Evolutionary conservation across 177 flowering plant species (phyloP).

Genomic region (Tripterygium wilfordii): DNA sequence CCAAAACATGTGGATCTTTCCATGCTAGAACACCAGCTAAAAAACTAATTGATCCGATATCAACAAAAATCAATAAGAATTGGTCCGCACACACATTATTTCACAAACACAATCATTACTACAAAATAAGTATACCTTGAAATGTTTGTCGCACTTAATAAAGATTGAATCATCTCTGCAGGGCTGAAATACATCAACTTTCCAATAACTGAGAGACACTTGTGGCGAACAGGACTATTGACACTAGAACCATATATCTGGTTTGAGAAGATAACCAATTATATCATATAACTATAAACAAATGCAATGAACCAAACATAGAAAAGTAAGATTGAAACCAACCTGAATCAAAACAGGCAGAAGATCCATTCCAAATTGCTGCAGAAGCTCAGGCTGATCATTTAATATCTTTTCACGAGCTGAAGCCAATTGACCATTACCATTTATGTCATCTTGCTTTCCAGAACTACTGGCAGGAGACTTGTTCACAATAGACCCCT

Average conservation of each 20-base stretch:
- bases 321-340: conserved; percentile 12
- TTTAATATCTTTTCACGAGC: conserved; percentile 71
- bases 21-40: conserved; percentile 95
- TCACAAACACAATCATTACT: too few species aligned
- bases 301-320: not conserved
- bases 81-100: too few species aligned
- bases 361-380: conserved; percentile 93
- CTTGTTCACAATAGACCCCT: conserved; percentile 61
- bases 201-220: conserved; percentile 91
- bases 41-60: too few species aligned
- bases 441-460: conserved; percentile 68
- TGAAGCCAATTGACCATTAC: conserved; percentile 52
- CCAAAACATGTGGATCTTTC: conserved; percentile 93
- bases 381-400: conserved; percentile 94
- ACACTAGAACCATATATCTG: conserved; percentile 99
- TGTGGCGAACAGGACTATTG: conserved; percentile 93
- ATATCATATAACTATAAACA: too few species aligned
- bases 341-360: conserved; percentile 97
- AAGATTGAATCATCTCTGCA: conserved; percentile 84
- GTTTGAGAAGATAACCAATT: conserved; percentile 16
- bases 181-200: conserved; percentile 95
- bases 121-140: conserved; percentile 65
- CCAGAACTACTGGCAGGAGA: conserved; percentile 43
- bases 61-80: too few species aligned
- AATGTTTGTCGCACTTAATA: conserved; percentile 71